Base-by-base conservation (phyloP, 495 filamentous ascomycete genomes). In the Hyaloscypha finlandica region DNA sequence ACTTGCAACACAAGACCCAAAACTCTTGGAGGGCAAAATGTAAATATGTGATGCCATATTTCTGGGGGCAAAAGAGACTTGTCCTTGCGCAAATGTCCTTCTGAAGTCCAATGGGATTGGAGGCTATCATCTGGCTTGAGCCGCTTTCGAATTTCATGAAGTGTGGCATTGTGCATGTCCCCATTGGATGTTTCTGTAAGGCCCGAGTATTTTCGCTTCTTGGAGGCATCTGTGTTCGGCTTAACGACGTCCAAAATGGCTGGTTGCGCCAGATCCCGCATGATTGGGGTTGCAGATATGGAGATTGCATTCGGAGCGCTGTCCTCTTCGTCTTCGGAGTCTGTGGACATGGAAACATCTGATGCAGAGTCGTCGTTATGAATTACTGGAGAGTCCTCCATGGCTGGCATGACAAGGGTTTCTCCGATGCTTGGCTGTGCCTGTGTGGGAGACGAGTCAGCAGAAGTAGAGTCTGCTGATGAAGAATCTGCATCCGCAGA, bases 31-130 rank as follows among this genome's bases (percentile, higher is more conserved):
- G 83, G 80, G 48, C 78, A 78, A 68, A 83, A 84, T 67, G 79
- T 80, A 69, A 87, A 86, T 64, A 84, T 77, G 68, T 77, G 78
- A 72, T 86, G 83, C 84, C 84, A 87, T 53, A 86, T 73, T 72
- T 85, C 82, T 29, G 77, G 67, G 63, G 82, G 77, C 30, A 87
- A 74, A 54, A 75, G 70, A 74, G 78, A 80, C 71, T 73, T 77
- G 68, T 81, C 77, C 60, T 39, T 48, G 59, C 25, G 68, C 54
- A 71, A 59, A 45, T 39, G 35, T 20, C 59, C 59, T 59, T 68
- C 59, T 35, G 63, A 31, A 37, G 39, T 68, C 62, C 54, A 3
- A 42, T 62, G 19, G 37, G 32, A 59, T 64, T 54, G 20, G 20
- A 66, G 14, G 20, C 67, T 67, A 33, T 68, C 70, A 61, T 77